A percentile compares a stretch with the other conserved stretches of the same genome.
Conservation (phyloP, 192 early-diverging fungal species). For the Coemansia sp. region DNA sequence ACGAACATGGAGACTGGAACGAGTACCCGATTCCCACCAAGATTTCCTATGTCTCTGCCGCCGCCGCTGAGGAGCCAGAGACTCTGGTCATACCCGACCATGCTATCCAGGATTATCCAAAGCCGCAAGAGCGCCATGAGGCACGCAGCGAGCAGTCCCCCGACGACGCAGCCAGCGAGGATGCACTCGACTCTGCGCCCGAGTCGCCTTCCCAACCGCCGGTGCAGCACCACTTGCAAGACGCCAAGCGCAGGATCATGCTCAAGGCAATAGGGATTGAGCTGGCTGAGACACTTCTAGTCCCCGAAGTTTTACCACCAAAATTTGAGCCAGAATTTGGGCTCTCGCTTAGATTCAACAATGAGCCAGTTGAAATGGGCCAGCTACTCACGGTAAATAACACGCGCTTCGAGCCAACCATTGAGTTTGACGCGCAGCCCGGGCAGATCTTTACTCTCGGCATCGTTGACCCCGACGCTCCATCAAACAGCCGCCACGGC, state of each 20-base stretch:
- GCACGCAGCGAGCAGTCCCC: background rate
- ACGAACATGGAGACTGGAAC: background rate
- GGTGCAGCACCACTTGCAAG: background rate
- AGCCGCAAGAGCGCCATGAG: background rate
- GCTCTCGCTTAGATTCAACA: constrained; percentile 14
- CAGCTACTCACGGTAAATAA: constrained; percentile 28
- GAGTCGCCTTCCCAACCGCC: background rate
- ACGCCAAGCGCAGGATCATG: constrained; percentile 5
- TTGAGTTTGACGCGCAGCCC: constrained; percentile 27
- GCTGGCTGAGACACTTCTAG: constrained; percentile 4
- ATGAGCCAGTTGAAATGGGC: constrained; percentile 16
- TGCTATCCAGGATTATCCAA: background rate
- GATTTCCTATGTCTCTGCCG: background rate
- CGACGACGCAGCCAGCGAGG: background rate
- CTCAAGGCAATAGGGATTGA: background rate
- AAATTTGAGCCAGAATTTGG: constrained; percentile 30
- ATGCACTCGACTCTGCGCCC: background rate
- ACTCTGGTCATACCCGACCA: background rate
- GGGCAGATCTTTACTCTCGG: constrained; percentile 22
- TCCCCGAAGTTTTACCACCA: constrained; percentile 19
- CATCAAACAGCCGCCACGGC: constrained; percentile 18
- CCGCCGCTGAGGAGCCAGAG: background rate
- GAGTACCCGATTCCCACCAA: background rate
- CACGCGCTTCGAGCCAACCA: constrained; percentile 13
- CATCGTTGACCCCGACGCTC: constrained; percentile 37